phyloP scores from a whole-genome alignment of 2,329 filamentous ascomycete genomes.

The Colletotrichum tropicale region DNA sequence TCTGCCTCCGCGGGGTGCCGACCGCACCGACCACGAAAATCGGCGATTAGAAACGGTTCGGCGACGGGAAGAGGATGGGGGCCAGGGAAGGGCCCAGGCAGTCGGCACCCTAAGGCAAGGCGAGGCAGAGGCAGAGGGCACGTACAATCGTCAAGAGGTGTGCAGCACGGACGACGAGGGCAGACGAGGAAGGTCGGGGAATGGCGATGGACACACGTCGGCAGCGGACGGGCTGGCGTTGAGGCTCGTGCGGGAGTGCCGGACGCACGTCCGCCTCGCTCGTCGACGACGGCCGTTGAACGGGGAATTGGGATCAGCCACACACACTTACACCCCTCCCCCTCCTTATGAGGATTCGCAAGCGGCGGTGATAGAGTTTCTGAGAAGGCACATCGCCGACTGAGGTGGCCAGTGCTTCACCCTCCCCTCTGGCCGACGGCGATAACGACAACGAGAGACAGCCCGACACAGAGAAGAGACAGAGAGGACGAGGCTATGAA shows the following conservation, averaged over 20 bases:
- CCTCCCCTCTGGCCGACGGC: neutral
- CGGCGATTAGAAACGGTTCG: constrained; percentile 1
- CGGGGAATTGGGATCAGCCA: neutral
- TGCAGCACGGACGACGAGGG: neutral
- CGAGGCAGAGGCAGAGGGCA: neutral
- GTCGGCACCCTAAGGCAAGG: neutral
- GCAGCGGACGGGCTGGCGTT: neutral
- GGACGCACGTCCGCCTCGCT: neutral
- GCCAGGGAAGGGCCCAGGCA: neutral
- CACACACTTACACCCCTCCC: neutral
- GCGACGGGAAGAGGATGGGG: neutral
- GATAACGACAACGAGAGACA: neutral
- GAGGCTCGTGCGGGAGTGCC: neutral
- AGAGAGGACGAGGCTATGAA: neutral
- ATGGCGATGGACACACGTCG: neutral
- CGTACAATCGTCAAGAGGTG: neutral
- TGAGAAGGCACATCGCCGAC: neutral
- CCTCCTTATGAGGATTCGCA: neutral
- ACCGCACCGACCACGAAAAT: neutral
- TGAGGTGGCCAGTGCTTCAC: neutral
- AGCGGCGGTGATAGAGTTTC: neutral
- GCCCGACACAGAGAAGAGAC: neutral
- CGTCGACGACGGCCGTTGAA: neutral
- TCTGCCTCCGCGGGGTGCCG: neutral
- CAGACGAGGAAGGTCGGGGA: neutral